Percentiles rank a stretch among this genome's conserved stretches.
Evolutionary conservation across 805 yeast species (phyloP).

Genomic region (Yarrowia sp.): DNA sequence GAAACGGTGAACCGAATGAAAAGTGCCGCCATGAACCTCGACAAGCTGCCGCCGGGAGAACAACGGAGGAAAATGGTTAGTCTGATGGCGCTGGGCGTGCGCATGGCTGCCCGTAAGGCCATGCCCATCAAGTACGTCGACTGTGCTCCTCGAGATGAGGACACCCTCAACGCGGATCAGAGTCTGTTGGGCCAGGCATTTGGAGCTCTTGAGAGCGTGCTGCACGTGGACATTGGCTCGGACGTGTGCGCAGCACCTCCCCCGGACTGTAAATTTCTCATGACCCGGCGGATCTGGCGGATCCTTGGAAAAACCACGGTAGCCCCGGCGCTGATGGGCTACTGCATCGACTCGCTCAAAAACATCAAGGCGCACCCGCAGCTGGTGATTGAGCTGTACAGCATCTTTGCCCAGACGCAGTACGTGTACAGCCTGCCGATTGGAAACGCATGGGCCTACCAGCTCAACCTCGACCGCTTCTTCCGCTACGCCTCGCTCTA

Average conservation of each 20-base stretch:
- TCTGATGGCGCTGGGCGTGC: constrained; percentile 2
- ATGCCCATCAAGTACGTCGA: background rate
- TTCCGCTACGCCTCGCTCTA: background rate
- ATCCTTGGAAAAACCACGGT: background rate
- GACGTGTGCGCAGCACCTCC: background rate
- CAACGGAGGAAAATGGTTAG: constrained; percentile 1
- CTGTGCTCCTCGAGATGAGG: background rate
- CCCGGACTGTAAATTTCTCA: background rate
- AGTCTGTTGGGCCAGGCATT: background rate
- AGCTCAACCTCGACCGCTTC: background rate
- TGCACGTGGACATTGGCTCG: constrained; percentile 1
- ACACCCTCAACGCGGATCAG: background rate
- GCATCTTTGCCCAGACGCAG: constrained; percentile 15
- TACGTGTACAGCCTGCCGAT: constrained; percentile 5
- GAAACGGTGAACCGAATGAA: background rate
- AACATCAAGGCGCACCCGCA: background rate
- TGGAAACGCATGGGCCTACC: constrained; percentile 24
- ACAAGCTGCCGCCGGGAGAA: background rate
- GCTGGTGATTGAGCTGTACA: constrained; percentile 4
- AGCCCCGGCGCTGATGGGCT: constrained; percentile 8
- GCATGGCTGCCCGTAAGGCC: background rate
- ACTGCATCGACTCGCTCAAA: background rate
- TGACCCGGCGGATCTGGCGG: constrained; percentile 17
- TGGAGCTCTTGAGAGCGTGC: background rate
- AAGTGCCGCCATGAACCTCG: background rate